Percentiles rank a stretch among this genome's conserved stretches.
Conservation (phyloP, 805 yeast species). For the Ogataea glucozyma region DNA sequence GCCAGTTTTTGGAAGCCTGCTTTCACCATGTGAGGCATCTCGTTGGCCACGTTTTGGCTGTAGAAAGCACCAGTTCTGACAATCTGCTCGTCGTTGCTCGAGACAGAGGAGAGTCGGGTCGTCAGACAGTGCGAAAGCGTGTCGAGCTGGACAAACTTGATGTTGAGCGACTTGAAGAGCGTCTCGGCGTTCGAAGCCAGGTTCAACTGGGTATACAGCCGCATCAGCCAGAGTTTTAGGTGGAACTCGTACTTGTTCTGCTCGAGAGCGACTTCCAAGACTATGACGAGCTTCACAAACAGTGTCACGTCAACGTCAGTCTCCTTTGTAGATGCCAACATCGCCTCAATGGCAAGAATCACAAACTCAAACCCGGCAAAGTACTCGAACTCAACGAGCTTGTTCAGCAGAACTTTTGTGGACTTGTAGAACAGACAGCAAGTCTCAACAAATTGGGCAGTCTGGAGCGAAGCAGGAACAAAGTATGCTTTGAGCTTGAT, state of each 20-base stretch:
- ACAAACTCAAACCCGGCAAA: conserved; percentile 68
- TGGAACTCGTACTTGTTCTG: conserved; percentile 74
- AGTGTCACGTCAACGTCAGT: conserved; percentile 25
- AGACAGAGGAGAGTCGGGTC: conserved; percentile 47
- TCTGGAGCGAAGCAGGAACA: conserved; percentile 26
- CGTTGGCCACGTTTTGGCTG: conserved; percentile 47
- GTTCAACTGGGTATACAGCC: conserved; percentile 61
- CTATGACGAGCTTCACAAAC: conserved; percentile 43
- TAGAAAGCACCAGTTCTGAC: conserved; percentile 51
- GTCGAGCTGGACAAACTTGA: conserved; percentile 78
- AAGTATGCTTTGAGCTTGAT: conserved; percentile 46
- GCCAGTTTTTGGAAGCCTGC: conserved; percentile 59
- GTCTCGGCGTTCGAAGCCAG: conserved; percentile 48
- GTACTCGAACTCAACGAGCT: conserved; percentile 63
- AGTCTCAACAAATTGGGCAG: conserved; percentile 29
- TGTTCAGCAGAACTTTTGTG: conserved; percentile 38
- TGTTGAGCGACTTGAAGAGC: conserved; percentile 55
- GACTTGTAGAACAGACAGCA: conserved; percentile 42
- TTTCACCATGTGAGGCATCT: conserved; percentile 49
- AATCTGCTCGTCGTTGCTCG: conserved; percentile 36
- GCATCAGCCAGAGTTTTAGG: conserved; percentile 68
- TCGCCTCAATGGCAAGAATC: conserved; percentile 50
- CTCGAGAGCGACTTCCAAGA: conserved; percentile 57
- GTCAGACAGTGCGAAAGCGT: conserved; percentile 56
- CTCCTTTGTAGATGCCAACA: conserved; percentile 15